Conservation (phyloP, 192 early-diverging fungal species). For the Gigaspora rosea region DNA sequence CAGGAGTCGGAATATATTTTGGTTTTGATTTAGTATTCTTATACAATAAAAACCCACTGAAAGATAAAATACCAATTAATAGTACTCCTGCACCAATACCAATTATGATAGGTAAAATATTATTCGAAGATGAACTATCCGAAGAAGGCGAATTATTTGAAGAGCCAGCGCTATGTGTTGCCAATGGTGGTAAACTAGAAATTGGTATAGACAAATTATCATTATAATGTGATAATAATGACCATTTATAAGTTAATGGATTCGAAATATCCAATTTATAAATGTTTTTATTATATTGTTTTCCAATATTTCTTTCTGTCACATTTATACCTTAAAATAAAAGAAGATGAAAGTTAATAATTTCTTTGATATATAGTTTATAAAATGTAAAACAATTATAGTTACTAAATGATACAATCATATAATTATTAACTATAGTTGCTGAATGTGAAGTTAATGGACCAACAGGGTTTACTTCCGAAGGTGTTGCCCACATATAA, state of each 20-base stretch:
- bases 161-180: too few species aligned
- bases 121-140: too few species aligned
- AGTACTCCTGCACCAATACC: too few species aligned
- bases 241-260: constrained; percentile 9
- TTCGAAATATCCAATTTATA: constrained; percentile 3
- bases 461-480: too few species aligned
- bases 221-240: background rate
- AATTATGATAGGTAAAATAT: too few species aligned
- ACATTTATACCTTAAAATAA: background rate
- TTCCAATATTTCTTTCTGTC: background rate
- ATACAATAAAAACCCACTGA: too few species aligned
- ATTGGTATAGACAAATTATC: too few species aligned
- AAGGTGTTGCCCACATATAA: too few species aligned
- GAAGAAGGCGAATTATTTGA: too few species aligned
- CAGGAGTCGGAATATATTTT: too few species aligned
- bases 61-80: too few species aligned
- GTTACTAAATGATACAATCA: background rate
- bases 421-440: background rate
- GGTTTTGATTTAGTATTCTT: too few species aligned
- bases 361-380: background rate
- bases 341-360: background rate
- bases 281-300: background rate
- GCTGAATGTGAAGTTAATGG: background rate
- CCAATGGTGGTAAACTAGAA: background rate
- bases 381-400: background rate